Evolutionary conservation across 805 yeast species (phyloP).

Genomic region (Zygosaccharomyces kombuchaensis): DNA sequence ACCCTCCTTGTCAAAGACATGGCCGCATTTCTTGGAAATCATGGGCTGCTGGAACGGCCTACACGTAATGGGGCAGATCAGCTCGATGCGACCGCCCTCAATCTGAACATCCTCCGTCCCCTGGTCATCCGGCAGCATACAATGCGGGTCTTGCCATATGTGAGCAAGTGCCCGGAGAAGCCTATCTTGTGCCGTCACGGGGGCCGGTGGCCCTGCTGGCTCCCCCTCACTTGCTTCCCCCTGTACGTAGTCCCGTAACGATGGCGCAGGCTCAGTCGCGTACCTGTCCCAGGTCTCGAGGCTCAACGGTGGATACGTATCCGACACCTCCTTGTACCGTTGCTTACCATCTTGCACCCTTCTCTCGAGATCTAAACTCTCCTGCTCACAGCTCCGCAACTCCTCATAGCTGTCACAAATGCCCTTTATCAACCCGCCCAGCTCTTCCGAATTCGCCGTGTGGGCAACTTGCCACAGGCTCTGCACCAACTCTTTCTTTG

Average conservation of each 20-base stretch:
- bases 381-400: slow-evolving; percentile 3
- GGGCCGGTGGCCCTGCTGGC: background rate
- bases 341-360: slow-evolving; percentile 13
- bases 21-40: slow-evolving; percentile 53
- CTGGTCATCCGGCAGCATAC: slow-evolving; percentile 51
- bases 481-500: slow-evolving; percentile 19
- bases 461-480: slow-evolving; percentile 18
- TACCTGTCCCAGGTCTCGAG: slow-evolving; percentile 25
- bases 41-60: slow-evolving; percentile 51
- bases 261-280: slow-evolving; percentile 1
- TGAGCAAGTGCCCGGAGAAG: slow-evolving; percentile 42
- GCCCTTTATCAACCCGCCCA: slow-evolving; percentile 5
- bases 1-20: slow-evolving; percentile 53
- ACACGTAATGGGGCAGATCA: slow-evolving; percentile 64
- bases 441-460: slow-evolving; percentile 7
- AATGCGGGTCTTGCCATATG: slow-evolving; percentile 55
- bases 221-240: background rate
- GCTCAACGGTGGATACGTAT: slow-evolving; percentile 15
- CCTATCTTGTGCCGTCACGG: slow-evolving; percentile 4
- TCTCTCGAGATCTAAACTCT: slow-evolving; percentile 3
- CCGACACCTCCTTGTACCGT: slow-evolving; percentile 14
- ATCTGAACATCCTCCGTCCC: slow-evolving; percentile 61
- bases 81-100: slow-evolving; percentile 65
- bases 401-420: slow-evolving; percentile 4
- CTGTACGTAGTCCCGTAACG: background rate